Evolutionary conservation across 2,329 filamentous ascomycete genomes (phyloP), one percentile per base, ranked within the genome.

Genomic region (Corniculantispora saksenae): DNA sequence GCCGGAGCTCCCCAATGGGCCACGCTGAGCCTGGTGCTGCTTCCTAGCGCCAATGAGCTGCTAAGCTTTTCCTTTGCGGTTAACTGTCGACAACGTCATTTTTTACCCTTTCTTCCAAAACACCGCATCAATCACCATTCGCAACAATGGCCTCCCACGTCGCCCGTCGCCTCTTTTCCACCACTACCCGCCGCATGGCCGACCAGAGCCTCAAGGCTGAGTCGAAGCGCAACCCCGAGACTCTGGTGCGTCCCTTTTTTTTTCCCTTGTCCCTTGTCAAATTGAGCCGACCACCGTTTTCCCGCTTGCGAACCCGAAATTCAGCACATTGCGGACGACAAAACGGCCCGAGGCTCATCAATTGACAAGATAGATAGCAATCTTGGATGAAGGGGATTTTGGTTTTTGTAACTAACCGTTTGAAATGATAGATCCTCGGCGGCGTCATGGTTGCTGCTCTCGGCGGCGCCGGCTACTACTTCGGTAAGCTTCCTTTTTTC

Each of bases 391-490:
- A n/a, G n/a, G n/a, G n/a, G n/a, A n/a, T n/a, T n/a, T n/a, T n/a
- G n/a, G n/a, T n/a, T n/a, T n/a, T n/a, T n/a, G n/a, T n/a, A n/a
- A n/a, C 25, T 63, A 23, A 66, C 54, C 25, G 63, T 63, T 53
- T 63, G 53, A 7, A 55, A 60, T 53, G 71, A 69, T 74, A 98
- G 95, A 89, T 98, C 75, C 91, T 99, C 70, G 87, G 94, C 69
- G 92, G 88, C 76, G 89, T 98, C 78, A 97, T 98, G 93, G 89
- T 91, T 73, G 89, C 90, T 78, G 91, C 92, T 73, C 91, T 97
- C 76, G 89, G 89, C 75, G 89, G 95, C 73, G 94, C 92, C 71
- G 94, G 94, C 77, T 97, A 89, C 88, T 93, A 94, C 83, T 92
- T 95, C 74, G 91, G 91, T 92, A 85, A 76, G 76, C 60, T 45